Percentiles rank a stretch among this genome's conserved stretches.
Conservation (phyloP, 2,329 filamentous ascomycete species). For the Fusarium palustre region DNA sequence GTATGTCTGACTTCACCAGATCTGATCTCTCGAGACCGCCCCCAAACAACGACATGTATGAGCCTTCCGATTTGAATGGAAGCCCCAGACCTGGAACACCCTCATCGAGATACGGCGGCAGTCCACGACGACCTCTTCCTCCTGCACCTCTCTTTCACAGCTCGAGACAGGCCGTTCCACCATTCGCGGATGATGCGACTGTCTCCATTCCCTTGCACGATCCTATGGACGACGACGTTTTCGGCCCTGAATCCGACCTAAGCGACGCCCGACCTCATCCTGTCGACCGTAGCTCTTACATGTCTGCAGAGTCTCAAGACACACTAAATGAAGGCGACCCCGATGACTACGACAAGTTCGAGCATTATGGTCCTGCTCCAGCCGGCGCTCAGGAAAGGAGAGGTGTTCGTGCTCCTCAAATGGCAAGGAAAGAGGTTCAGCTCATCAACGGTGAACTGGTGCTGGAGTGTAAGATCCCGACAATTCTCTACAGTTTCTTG, state of each 20-base stretch:
- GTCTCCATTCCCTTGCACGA: constrained; percentile 77
- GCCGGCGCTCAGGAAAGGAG: constrained; percentile 87
- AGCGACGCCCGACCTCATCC: constrained; percentile 63
- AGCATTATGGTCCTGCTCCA: constrained; percentile 89
- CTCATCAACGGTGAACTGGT: constrained; percentile 98
- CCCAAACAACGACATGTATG: constrained; percentile 78
- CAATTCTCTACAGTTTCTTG: constrained; percentile 96
- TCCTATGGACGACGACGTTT: constrained; percentile 75
- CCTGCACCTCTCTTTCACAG: constrained; percentile 85
- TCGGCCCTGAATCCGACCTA: constrained; percentile 71
- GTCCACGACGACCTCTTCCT: constrained; percentile 86
- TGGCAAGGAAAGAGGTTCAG: constrained; percentile 92
- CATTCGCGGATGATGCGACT: constrained; percentile 74
- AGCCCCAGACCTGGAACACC: constrained; percentile 91
- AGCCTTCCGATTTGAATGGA: constrained; percentile 89
- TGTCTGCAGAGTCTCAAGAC: constrained; percentile 61
- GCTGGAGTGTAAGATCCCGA: constrained; percentile 98
- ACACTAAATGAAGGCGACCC: constrained; percentile 63
- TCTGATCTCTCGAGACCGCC: constrained; percentile 69
- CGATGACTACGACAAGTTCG: constrained; percentile 67
- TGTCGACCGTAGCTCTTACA: constrained; percentile 69
- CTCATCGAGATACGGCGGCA: constrained; percentile 87
- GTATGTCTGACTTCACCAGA: constrained; percentile 62
- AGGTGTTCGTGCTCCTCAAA: constrained; percentile 87
- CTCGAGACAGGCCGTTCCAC: constrained; percentile 61